Conservation (phyloP, 192 early-diverging fungal species). For the Geranomyces variabilis region DNA sequence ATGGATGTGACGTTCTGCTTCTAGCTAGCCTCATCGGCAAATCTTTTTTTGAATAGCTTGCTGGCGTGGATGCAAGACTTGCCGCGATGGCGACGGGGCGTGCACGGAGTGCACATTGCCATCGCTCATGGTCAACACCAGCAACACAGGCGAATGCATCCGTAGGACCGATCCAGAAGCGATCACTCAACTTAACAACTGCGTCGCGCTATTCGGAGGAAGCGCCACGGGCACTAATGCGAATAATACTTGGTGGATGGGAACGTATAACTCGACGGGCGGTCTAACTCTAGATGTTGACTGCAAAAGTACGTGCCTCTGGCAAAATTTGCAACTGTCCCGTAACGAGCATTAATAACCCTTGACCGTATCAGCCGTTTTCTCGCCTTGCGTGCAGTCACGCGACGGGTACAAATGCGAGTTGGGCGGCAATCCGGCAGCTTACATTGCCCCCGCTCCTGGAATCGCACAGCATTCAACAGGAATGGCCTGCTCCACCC, state of each 20-base stretch:
- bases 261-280: background rate
- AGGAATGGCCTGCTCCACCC: too few relatives aligned
- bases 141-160: constrained; percentile 7
- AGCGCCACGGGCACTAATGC: background rate
- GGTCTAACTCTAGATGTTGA: background rate
- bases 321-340: too few relatives aligned
- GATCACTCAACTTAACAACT: background rate
- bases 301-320: background rate
- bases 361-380: too few relatives aligned
- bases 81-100: constrained; percentile 6
- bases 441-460: background rate
- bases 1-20: background rate
- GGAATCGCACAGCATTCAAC: too few relatives aligned
- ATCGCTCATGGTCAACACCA: background rate
- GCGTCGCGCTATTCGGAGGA: too few relatives aligned
- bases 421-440: background rate
- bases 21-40: background rate
- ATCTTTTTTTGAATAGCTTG: background rate
- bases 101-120: constrained; percentile 9
- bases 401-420: constrained; percentile 3
- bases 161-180: background rate
- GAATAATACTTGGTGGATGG: constrained; percentile 3
- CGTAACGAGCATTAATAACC: too few relatives aligned
- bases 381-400: background rate
- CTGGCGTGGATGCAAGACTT: constrained; percentile 16